phyloP scores from a whole-genome alignment of 2,329 filamentous ascomycete genomes.

The Colletotrichum simmondsii region DNA sequence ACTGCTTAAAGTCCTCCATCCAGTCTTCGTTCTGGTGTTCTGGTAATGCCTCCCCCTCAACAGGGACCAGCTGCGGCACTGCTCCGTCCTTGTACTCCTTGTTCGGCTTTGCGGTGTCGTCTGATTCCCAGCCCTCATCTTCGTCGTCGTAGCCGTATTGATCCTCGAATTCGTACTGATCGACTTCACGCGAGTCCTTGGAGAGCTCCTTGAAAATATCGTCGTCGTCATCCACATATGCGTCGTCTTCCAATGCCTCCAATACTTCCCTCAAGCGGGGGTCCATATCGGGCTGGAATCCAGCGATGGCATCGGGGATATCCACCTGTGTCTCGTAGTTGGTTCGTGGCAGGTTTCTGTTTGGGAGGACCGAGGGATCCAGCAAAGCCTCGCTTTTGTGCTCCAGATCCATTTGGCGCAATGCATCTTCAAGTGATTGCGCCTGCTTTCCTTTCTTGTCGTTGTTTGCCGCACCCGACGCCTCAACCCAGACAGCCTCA shows the following conservation, averaged over 20 bases:
- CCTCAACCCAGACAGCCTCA: constrained; percentile 85
- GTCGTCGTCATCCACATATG: constrained; percentile 89
- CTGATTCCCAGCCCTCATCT: constrained; percentile 94
- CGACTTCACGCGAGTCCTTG: constrained; percentile 76
- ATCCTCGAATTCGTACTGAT: constrained; percentile 82
- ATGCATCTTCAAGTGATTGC: constrained; percentile 82
- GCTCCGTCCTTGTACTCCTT: constrained; percentile 64
- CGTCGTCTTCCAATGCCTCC: constrained; percentile 94
- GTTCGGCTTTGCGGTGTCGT: constrained; percentile 85
- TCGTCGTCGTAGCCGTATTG: constrained; percentile 66
- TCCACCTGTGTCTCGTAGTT: constrained; percentile 95
- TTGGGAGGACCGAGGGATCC: constrained; percentile 80
- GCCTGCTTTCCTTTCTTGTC: constrained; percentile 76
- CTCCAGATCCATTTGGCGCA: constrained; percentile 70
- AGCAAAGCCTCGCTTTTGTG: constrained; percentile 68
- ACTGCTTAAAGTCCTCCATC: constrained; percentile 93
- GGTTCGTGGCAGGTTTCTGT: constrained; percentile 79
- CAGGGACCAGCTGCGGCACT: constrained; percentile 59
- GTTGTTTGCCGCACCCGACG: constrained; percentile 69
- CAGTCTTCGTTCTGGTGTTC: constrained; percentile 81
- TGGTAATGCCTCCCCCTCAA: constrained; percentile 60
- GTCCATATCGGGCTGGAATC: constrained; percentile 98
- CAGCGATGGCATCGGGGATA: constrained; percentile 88
- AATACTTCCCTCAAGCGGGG: constrained; percentile 89
- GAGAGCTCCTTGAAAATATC: constrained; percentile 84